Percentiles rank a stretch among this genome's conserved stretches.
phyloP scores from a whole-genome alignment of 129 eudicot genomes.

The Flaveria brownii region DNA sequence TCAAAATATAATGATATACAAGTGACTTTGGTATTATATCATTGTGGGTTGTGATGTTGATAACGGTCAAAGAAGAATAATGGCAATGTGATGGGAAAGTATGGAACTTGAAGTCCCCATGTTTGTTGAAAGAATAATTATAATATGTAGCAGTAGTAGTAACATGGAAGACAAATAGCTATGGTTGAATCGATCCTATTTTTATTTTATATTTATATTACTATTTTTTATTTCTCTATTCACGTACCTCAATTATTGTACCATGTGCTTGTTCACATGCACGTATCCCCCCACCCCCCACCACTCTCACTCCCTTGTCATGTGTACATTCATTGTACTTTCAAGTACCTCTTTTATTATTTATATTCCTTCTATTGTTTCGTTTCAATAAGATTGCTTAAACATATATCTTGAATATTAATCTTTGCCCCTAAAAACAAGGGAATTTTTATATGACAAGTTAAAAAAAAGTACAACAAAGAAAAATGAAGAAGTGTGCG shows the following conservation, averaged over 20 bases:
- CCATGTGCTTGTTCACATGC: slow-evolving; percentile 55
- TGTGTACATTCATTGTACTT: slow-evolving; percentile 74
- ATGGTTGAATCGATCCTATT: slow-evolving; percentile 31
- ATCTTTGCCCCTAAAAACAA: too few species aligned
- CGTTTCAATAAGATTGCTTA: background rate
- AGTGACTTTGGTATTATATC: background rate
- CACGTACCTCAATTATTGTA: slow-evolving; percentile 48
- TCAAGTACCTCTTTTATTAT: slow-evolving; percentile 46
- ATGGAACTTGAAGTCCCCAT: slow-evolving; percentile 24
- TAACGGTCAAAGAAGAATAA: slow-evolving; percentile 21
- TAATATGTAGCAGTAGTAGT: slow-evolving; percentile 24
- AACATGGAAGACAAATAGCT: slow-evolving; percentile 44
- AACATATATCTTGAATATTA: too few species aligned
- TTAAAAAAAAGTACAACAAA: too few species aligned
- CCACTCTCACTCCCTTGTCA: slow-evolving; percentile 32
- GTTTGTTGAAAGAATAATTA: slow-evolving; percentile 17
- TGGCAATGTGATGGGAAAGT: slow-evolving; percentile 8
- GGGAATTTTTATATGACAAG: too few species aligned
- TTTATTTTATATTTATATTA: background rate
- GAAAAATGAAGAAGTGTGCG: too few species aligned
- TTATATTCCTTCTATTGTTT: background rate
- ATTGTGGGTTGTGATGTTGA: background rate
- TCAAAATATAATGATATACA: too few species aligned
- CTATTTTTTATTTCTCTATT: background rate
- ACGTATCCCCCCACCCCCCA: slow-evolving; percentile 33